Evolutionary conservation across 179 eudicot genomes (phyloP), one percentile per base, ranked within the genome.

Genomic region (Carnegiea gigantea): DNA sequence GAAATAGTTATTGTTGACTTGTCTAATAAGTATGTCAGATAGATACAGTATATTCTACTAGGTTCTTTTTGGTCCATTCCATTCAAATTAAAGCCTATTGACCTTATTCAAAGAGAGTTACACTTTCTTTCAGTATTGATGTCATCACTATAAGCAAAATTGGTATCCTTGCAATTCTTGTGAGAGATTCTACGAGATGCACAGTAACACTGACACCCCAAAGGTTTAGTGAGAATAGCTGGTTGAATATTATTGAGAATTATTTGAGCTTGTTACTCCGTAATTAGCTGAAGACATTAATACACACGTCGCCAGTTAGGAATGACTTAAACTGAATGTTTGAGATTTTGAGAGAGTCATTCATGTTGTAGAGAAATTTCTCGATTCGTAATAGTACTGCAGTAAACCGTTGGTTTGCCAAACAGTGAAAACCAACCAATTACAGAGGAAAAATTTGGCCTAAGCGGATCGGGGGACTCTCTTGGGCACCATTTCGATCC

Each of bases 331-430:
- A 15, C 33, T 70, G 2, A 70, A 17, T 70, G 1, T 36, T 60
- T 17, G 57, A 51, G 14, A 11, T 5, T 9, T 11, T 51, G 4
- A 51, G 68, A 62, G 2, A 62, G 9, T 17, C 46, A 70, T 62
- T n/a, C 68, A 62, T 0, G 3, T 38, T 15, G 46, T 30, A 3
- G 8, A 36, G 44, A 70, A 38, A 36, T 70, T 70, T 70, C 44
- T 1, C 3, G 2, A 73, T 23, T 73, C 15, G 24, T 54, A 7
- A 48, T 51, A 23, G 62, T 15, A 15, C 1, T 48, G 26, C 20
- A 21, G 80, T 70, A 24, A 76, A 24, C 36, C 13, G 68, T 77
- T 82, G 38, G 76, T 51, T 82, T 76, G 79, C 76, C 83, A 76
- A 81, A 82, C 70, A 24, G 70, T 28, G 26, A 24, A 4, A 53